Conservation (phyloP, 176 grass and related monocot genomes). For the Saccharum officinarum region DNA sequence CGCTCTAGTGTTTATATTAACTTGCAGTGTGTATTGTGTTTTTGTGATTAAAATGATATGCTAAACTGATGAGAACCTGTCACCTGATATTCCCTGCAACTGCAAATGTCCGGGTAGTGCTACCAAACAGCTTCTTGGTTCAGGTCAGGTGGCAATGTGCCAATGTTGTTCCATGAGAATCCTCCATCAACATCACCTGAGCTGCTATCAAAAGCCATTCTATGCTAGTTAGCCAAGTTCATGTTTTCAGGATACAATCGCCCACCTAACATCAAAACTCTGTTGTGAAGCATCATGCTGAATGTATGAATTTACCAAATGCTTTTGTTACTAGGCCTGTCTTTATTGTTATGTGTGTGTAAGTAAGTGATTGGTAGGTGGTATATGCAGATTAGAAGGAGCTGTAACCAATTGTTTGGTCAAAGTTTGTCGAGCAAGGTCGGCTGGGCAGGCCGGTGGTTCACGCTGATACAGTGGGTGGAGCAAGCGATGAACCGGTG, state of each 20-base stretch:
- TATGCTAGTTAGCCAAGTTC: background rate
- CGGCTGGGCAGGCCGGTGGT: conserved; percentile 10
- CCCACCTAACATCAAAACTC: background rate
- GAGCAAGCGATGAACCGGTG: background rate
- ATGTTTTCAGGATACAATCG: background rate
- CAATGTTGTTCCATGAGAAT: background rate
- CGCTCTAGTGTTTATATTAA: background rate
- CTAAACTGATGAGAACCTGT: conserved; percentile 1
- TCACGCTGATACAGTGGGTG: conserved; percentile 35
- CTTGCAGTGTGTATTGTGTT: background rate
- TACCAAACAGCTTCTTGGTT: background rate
- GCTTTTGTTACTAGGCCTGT: background rate
- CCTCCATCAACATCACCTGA: background rate
- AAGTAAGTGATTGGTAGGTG: background rate
- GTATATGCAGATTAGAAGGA: background rate
- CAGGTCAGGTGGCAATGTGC: background rate
- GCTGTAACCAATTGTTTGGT: background rate
- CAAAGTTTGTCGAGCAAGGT: background rate
- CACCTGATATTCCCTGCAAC: background rate
- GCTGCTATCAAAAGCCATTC: background rate
- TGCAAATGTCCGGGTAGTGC: background rate
- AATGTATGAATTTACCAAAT: background rate
- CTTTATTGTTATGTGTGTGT: background rate
- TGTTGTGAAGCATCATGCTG: background rate
- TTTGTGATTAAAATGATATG: background rate